A percentile compares a stretch with the other conserved stretches of the same genome.
Evolutionary conservation across 306 rosid genomes (phyloP).

Genomic region (Oxytropis ochrocephala): DNA sequence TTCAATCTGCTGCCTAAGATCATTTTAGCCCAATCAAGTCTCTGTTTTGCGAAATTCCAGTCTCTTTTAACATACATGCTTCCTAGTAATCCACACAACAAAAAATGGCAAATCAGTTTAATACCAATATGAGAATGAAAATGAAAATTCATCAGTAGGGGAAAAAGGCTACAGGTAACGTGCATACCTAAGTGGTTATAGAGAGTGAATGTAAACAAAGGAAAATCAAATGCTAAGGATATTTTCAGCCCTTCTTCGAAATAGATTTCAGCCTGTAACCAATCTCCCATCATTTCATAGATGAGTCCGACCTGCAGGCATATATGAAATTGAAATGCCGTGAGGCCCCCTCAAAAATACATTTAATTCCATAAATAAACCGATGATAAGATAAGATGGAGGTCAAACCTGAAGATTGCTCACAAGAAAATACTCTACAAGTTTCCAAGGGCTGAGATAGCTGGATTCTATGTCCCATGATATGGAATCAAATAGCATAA

Average conservation of each 20-base stretch:
- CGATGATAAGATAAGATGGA: conserved; percentile 12
- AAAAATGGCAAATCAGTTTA: conserved; percentile 9
- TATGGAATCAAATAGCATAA: conserved; percentile 49
- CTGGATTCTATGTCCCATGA: conserved; percentile 51
- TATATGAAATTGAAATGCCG: conserved; percentile 7
- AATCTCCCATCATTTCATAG: conserved; percentile 74
- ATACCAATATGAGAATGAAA: conserved; percentile 6
- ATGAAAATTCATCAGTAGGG: conserved; percentile 1
- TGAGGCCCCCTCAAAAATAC: background rate
- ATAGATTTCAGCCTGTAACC: conserved; percentile 65
- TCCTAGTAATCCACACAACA: conserved; percentile 45
- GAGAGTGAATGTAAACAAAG: conserved; percentile 65
- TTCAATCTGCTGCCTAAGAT: conserved; percentile 30
- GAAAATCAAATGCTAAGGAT: conserved; percentile 50
- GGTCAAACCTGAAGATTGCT: conserved; percentile 84
- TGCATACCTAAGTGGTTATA: conserved; percentile 68
- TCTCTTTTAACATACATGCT: conserved; percentile 52
- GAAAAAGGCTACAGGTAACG: background rate
- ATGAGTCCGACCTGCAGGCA: conserved; percentile 62
- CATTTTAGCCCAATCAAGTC: conserved; percentile 50
- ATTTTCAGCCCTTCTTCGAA: conserved; percentile 67
- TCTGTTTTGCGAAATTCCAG: conserved; percentile 68
- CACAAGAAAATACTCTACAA: conserved; percentile 82
- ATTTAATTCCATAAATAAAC: background rate
- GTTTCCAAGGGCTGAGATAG: conserved; percentile 79